phyloP scores from a whole-genome alignment of 1,139 yeast species.

The Yamadazyma diddensiae region DNA sequence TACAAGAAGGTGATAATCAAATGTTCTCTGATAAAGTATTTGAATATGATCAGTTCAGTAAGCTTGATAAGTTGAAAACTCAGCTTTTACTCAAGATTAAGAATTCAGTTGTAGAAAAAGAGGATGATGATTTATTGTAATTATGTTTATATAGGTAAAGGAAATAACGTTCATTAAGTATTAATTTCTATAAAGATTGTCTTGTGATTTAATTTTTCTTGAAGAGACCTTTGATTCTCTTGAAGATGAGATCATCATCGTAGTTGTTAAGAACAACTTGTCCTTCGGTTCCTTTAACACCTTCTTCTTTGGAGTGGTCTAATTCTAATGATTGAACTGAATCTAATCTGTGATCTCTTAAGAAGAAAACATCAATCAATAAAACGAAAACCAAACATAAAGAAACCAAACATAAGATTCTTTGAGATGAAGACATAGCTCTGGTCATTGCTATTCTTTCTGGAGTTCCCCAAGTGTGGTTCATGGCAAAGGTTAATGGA shows the following conservation, averaged over 20 bases:
- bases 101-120: conserved; percentile 68
- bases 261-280: conserved; percentile 41
- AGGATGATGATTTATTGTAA: conserved; percentile 52
- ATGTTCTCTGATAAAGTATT: conserved; percentile 70
- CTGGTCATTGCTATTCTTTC: conserved; percentile 54
- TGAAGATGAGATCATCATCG: conserved; percentile 29
- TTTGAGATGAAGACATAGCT: conserved; percentile 61
- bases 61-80: conserved; percentile 93
- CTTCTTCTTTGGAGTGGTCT: conserved; percentile 22
- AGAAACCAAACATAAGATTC: conserved; percentile 55
- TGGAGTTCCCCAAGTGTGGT: conserved; percentile 59
- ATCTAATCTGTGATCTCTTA: conserved; percentile 53
- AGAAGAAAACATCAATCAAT: conserved; percentile 43
- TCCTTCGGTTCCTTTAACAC: conserved; percentile 23
- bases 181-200: conserved; percentile 1
- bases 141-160: not conserved
- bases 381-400: conserved; percentile 54
- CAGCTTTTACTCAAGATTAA: conserved; percentile 79
- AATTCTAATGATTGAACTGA: conserved; percentile 35
- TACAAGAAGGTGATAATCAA: conserved; percentile 78
- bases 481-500: conserved; percentile 47
- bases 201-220: conserved; percentile 2
- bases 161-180: not conserved
- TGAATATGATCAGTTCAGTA: conserved; percentile 84
- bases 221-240: conserved; percentile 9